These are phyloP conservation scores for Aspergillus fischeri DNA, from an alignment of 2,329 filamentous ascomycete species.

Conservation along the genomic window DNA sequence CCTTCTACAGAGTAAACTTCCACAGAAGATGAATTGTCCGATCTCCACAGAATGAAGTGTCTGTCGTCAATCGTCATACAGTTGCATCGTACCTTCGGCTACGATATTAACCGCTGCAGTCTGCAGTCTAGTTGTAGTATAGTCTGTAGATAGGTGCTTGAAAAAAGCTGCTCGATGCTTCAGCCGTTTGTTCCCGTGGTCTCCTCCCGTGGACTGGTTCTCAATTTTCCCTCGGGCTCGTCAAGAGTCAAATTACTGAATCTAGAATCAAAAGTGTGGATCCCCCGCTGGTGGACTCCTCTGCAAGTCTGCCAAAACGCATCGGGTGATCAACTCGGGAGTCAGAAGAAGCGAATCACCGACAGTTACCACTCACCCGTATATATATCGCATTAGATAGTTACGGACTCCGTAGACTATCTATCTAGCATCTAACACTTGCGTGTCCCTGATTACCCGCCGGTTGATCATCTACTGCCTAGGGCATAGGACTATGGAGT, in stretches of 20 bases:
- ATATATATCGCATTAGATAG: background rate
- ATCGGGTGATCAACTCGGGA: background rate
- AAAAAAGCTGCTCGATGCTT: slow-evolving; percentile 5
- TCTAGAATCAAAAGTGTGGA: no score
- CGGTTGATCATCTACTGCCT: background rate
- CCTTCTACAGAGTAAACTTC: background rate
- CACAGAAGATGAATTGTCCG: background rate
- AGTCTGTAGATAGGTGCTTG: background rate
- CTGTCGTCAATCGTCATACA: background rate
- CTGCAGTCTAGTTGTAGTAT: background rate
- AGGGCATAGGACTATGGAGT: background rate
- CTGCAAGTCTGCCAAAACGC: background rate
- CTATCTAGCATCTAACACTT: background rate
- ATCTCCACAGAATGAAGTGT: background rate
- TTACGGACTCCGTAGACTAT: background rate
- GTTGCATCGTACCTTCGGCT: background rate
- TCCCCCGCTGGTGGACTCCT: background rate
- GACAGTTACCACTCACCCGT: background rate
- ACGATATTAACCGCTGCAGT: background rate
- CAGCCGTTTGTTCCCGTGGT: slow-evolving; percentile 10
- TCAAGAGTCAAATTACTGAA: no score
- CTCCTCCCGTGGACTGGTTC: background rate
- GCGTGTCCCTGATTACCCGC: background rate
- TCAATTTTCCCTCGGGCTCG: background rate
- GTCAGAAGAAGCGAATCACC: background rate